These are phyloP conservation scores for Lachancea sp. DNA, from an alignment of 805 yeast genomes.

Conservation along the genomic window DNA sequence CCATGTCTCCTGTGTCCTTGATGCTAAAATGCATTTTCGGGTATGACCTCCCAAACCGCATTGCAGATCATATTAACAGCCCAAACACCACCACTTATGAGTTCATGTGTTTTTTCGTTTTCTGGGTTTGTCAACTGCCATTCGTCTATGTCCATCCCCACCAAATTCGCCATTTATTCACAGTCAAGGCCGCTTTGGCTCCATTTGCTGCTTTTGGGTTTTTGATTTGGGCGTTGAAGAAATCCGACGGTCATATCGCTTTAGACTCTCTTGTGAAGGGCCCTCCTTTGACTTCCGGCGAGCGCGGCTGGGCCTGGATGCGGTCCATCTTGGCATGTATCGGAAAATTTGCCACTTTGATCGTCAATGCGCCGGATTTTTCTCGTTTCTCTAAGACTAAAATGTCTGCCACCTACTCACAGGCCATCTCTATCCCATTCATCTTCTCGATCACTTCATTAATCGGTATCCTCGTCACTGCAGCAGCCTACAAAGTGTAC, in stretches of 20 bases:
- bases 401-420: constrained; percentile 48
- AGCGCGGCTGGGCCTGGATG: constrained; percentile 77
- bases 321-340: constrained; percentile 71
- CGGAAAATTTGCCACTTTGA: constrained; percentile 84
- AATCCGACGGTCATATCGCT: constrained; percentile 54
- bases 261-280: constrained; percentile 28
- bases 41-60: constrained; percentile 50
- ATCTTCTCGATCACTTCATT: constrained; percentile 76
- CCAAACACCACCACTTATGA: constrained; percentile 65
- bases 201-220: constrained; percentile 83
- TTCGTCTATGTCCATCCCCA: constrained; percentile 80
- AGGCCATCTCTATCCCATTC: constrained; percentile 61
- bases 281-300: constrained; percentile 49
- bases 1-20: constrained; percentile 73
- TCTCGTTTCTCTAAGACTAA: constrained; percentile 69
- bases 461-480: constrained; percentile 78
- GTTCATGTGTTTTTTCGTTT: constrained; percentile 70
- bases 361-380: constrained; percentile 85
- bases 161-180: constrained; percentile 72
- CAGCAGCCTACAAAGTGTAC: constrained; percentile 64
- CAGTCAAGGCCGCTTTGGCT: constrained; percentile 69
- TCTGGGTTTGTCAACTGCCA: constrained; percentile 76
- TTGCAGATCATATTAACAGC: constrained; percentile 54
- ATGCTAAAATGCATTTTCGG: constrained; percentile 78
- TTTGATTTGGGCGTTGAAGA: constrained; percentile 74